A percentile compares a stretch with the other conserved stretches of the same genome.
phyloP scores from a whole-genome alignment of 2,329 filamentous ascomycete species.

The Fusarium scirpi region DNA sequence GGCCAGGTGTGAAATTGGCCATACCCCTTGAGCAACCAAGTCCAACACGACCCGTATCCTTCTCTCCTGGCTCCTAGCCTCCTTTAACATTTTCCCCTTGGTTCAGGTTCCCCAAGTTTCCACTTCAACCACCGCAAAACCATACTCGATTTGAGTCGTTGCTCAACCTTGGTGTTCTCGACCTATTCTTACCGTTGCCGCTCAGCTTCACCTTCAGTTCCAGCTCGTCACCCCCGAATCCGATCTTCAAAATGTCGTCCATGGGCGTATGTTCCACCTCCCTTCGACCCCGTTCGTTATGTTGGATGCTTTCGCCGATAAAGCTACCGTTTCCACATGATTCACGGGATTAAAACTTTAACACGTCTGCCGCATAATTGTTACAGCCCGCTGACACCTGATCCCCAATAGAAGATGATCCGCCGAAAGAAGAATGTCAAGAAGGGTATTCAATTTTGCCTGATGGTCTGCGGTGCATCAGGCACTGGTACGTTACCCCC shows the following conservation, averaged over 20 bases:
- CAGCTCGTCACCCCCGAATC: slow-evolving; percentile 32
- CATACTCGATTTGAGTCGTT: slow-evolving; percentile 42
- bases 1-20: slow-evolving; percentile 51
- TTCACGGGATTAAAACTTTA: slow-evolving; percentile 24
- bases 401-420: slow-evolving; percentile 81
- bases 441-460: slow-evolving; percentile 99
- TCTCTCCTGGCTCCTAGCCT: slow-evolving; percentile 46
- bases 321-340: slow-evolving; percentile 43
- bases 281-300: slow-evolving; percentile 29
- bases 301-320: slow-evolving; percentile 36
- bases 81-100: slow-evolving; percentile 52
- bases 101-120: slow-evolving; percentile 44
- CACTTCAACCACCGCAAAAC: slow-evolving; percentile 48
- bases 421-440: slow-evolving; percentile 99
- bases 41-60: slow-evolving; percentile 45
- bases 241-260: slow-evolving; percentile 50
- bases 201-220: slow-evolving; percentile 32
- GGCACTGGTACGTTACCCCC: slow-evolving; percentile 81
- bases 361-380: slow-evolving; percentile 28
- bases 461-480: slow-evolving; percentile 99
- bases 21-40: slow-evolving; percentile 45
- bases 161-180: slow-evolving; percentile 39
- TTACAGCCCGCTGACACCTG: slow-evolving; percentile 47
- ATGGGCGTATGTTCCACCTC: slow-evolving; percentile 50
- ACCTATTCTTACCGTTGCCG: slow-evolving; percentile 36